These are phyloP conservation scores for Solanum ossicruentum DNA, from an alignment of 257 asterid species.

Conservation along the genomic window DNA sequence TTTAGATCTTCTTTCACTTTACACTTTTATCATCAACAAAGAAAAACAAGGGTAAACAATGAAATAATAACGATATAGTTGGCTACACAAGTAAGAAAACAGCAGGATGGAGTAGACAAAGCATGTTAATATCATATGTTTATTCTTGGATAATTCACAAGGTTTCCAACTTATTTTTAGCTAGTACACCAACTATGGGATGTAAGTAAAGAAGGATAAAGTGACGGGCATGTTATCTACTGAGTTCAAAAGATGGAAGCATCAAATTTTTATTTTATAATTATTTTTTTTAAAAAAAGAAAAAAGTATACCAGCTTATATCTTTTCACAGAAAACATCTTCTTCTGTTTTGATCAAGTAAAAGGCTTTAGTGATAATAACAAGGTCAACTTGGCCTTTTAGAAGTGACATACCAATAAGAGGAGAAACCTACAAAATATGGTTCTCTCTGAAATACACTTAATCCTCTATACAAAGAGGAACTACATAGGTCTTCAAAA, in stretches of 20 bases:
- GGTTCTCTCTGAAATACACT: background rate
- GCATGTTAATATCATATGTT: background rate
- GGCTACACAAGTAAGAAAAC: background rate
- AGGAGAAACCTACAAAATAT: background rate
- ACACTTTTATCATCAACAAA: background rate
- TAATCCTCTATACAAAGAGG: no score
- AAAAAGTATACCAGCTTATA: background rate
- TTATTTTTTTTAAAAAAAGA: no score
- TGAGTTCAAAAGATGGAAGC: background rate
- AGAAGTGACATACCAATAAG: background rate
- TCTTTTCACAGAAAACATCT: background rate
- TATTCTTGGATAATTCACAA: background rate
- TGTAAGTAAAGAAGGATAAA: background rate
- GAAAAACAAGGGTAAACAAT: background rate
- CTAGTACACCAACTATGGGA: background rate
- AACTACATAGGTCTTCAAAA: no score
- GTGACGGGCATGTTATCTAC: background rate
- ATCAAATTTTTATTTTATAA: no score
- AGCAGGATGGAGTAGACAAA: background rate
- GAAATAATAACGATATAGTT: background rate
- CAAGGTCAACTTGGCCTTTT: background rate
- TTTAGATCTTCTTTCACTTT: background rate
- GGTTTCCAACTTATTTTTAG: background rate
- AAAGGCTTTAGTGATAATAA: no score
- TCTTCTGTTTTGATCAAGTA: background rate